Evolutionary conservation across 2,329 filamentous ascomycete genomes (phyloP), one percentile per base, ranked within the genome.

Genomic region (Ceratocystis destructans): DNA sequence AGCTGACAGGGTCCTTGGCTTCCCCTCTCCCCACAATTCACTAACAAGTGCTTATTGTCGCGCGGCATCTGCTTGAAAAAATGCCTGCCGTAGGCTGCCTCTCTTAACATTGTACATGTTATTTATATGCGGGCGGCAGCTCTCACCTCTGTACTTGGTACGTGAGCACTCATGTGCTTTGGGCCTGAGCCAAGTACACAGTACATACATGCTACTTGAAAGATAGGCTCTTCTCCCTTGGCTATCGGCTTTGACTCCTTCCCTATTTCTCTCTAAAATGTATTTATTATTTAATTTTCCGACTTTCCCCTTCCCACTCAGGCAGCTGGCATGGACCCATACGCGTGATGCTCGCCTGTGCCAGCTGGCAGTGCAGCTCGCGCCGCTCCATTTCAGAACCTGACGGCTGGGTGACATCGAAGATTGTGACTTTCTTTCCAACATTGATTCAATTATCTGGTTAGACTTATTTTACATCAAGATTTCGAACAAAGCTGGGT

Each of bases 1-100:
- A 59, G 53, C 53, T 59, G 53, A 59, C 53, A 59, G 53, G 53
- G 53, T 22, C 53, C 28, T 59, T 59, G 22, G 22, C 15, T 12
- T 33, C 53, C 31, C 8, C 53, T 33, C 22, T 28, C 53, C 28
- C 28, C 28, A 59, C 53, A 59, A 31, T 10, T 50, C n/a, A 59
- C 25, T 59, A 33, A 31, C 28, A 33, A 37, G 28, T 59, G 33
- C 33, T 33, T 31, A 59, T 31, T 59, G 53, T 59, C 33, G n/a
- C 53, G 53, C 53, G n/a, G 53, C 53, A 33, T 59, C 4, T 57
- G 28, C 31, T 57, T 12, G 10, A n/a, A 5, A 57, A 33, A 7
- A 7, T 12, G 22, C 53, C 31, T 57, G 53, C 33, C 53, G 25
- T 57, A 15, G 53, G 53, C 28, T 59, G 53, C 53, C 53, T 59